These are phyloP conservation scores for Typha latifolia DNA, from an alignment of 176 grass and related monocot genomes.

Conservation along the genomic window DNA sequence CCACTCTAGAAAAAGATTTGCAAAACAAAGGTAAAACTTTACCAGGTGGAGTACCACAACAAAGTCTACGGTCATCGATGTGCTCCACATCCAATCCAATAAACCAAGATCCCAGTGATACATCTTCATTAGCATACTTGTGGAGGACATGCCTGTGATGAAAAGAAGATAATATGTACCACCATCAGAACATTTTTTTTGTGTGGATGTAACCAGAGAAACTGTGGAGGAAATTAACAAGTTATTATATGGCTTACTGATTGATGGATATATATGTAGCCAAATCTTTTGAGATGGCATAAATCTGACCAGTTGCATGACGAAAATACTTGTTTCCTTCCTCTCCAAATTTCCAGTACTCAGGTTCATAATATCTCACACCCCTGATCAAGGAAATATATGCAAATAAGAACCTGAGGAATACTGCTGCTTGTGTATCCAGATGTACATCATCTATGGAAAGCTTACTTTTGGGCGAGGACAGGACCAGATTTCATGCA, in stretches of 20 bases:
- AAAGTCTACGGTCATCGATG: conserved; percentile 52
- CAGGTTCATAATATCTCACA: conserved; percentile 59
- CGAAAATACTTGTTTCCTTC: conserved; percentile 61
- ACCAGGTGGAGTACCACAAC: conserved; percentile 53
- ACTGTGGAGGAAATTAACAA: neutral
- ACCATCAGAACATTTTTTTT: neutral
- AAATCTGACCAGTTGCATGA: conserved; percentile 61
- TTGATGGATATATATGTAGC: conserved; percentile 74
- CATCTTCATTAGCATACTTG: conserved; percentile 59
- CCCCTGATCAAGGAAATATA: conserved; percentile 29
- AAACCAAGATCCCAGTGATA: conserved; percentile 61
- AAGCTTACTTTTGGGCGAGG: neutral
- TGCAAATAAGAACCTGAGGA: neutral
- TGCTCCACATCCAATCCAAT: conserved; percentile 58
- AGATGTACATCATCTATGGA: neutral
- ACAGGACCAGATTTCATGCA: conserved; percentile 5
- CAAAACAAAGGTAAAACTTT: conserved; percentile 1
- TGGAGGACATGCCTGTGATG: neutral
- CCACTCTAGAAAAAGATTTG: neutral
- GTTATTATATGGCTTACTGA: conserved; percentile 25
- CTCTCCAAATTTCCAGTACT: conserved; percentile 68
- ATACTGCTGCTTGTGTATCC: neutral
- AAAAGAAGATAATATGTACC: neutral
- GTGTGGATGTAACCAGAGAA: neutral
- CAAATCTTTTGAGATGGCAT: conserved; percentile 64